A percentile compares a stretch with the other conserved stretches of the same genome.
These are phyloP conservation scores for Sclerotiophoma versabilis DNA, from an alignment of 2,329 filamentous ascomycete species.

Conservation along the genomic window DNA sequence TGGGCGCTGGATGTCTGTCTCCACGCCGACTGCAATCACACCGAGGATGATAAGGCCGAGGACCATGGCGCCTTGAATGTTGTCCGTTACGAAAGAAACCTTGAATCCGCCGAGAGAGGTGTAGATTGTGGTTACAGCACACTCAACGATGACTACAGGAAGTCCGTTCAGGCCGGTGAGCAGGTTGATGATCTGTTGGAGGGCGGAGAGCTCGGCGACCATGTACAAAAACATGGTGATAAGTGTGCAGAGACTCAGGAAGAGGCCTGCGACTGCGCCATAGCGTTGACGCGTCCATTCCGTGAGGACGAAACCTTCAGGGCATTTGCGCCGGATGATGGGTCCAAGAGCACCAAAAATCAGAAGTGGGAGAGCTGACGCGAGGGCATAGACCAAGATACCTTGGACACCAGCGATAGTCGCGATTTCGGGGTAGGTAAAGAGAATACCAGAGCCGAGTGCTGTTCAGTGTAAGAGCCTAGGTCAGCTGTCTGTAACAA, in stretches of 20 bases:
- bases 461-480: slow-evolving; percentile 59
- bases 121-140: slow-evolving; percentile 80
- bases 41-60: slow-evolving; percentile 76
- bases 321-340: slow-evolving; percentile 79
- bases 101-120: slow-evolving; percentile 84
- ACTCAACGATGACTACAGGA: slow-evolving; percentile 79
- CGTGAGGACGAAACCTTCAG: slow-evolving; percentile 83
- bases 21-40: slow-evolving; percentile 77
- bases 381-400: slow-evolving; percentile 76
- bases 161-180: slow-evolving; percentile 78
- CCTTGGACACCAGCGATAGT: slow-evolving; percentile 82
- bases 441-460: slow-evolving; percentile 83
- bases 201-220: slow-evolving; percentile 81
- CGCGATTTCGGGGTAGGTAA: slow-evolving; percentile 81
- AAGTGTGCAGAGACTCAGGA: slow-evolving; percentile 78
- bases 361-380: slow-evolving; percentile 75
- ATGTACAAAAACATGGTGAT: slow-evolving; percentile 87
- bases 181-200: slow-evolving; percentile 78
- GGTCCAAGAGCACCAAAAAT: slow-evolving; percentile 77
- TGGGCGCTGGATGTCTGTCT: slow-evolving; percentile 73
- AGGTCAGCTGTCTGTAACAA: slow-evolving; percentile 41
- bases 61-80: slow-evolving; percentile 81
- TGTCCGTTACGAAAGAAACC: slow-evolving; percentile 84
- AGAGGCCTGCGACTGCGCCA: slow-evolving; percentile 71
- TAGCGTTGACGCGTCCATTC: slow-evolving; percentile 85